Evolutionary conservation across 2,329 filamentous ascomycete species (phyloP), one percentile per base, ranked within the genome.

Genomic region (Fusarium globosum): DNA sequence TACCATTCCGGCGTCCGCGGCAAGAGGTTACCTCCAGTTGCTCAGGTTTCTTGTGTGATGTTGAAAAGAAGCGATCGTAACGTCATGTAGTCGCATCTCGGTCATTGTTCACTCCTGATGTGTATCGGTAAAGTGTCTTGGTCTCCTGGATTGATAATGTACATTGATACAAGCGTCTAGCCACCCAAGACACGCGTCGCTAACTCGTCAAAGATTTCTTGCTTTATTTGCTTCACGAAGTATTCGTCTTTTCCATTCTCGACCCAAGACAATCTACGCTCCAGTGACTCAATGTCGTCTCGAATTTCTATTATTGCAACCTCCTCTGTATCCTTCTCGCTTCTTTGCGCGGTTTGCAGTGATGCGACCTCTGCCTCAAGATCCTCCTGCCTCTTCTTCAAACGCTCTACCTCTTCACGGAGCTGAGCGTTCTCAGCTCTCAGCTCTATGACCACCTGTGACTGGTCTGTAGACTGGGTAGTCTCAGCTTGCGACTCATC

Each of bases 141-240:
- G 20, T 39, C 23, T 28, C 15, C 11, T 39, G 35, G 11, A 7
- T 53, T 28, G 23, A n/a, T 39, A 13, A n/a, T 28, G 35, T 39
- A 39, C 35, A 14, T 53, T 12, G 51, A n/a, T 39, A 8, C 14
- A 38, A 28, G 33, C 35, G 45, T 16, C 58, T 61, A 61, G n/a
- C 48, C 21, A n/a, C 48, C 51, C 28, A 23, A 21, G 16, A 61
- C 26, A 30, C 58, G 58, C 15, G 58, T 36, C 2, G 58, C 58
- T 16, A 61, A 23, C 49, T 61, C 58, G 20, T 56, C 48, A 55
- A 61, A 57, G 7, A 61, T 33, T 23, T 61, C 58, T 33, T 61
- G 35, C 52, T 61, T 61, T 23, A 61, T 39, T 36, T 61, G 38
- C 35, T 57, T 61, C 9, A 55, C 21, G 6, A 61, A 57, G n/a